A percentile compares a stretch with the other conserved stretches of the same genome.
Evolutionary conservation across 805 yeast species (phyloP).

Genomic region (Metschnikowia bowlesiae): DNA sequence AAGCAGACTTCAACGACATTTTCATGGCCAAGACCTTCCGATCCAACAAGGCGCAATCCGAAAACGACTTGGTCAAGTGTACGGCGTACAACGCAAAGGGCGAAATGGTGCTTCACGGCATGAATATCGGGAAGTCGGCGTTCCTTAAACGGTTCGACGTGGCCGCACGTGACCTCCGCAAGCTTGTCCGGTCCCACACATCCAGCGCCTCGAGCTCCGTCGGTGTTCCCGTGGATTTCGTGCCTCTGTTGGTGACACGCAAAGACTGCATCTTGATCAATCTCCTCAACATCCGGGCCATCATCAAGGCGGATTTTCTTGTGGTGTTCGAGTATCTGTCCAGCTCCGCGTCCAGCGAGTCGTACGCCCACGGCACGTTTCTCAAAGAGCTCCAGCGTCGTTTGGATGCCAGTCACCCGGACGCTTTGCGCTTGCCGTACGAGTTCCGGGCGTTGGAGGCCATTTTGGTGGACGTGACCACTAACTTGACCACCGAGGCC

Average conservation of each 20-base stretch:
- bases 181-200: constrained; percentile 35
- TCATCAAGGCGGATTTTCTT: constrained; percentile 49
- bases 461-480: constrained; percentile 72
- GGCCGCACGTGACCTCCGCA: constrained; percentile 56
- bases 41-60: constrained; percentile 17
- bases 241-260: constrained; percentile 51
- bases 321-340: constrained; percentile 40
- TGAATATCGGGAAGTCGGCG: constrained; percentile 40
- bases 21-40: constrained; percentile 17
- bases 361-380: constrained; percentile 42
- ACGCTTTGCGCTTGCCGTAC: constrained; percentile 53
- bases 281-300: constrained; percentile 47
- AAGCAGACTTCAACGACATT: constrained; percentile 11
- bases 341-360: constrained; percentile 33
- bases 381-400: constrained; percentile 39
- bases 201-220: constrained; percentile 2
- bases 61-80: constrained; percentile 41
- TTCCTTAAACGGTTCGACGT: constrained; percentile 44
- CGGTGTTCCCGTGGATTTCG: constrained; percentile 42
- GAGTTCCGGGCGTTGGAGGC: constrained; percentile 90
- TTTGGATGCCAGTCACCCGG: constrained; percentile 28
- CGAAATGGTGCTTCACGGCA: constrained; percentile 39
- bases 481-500: constrained; percentile 81
- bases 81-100: constrained; percentile 48
- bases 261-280: constrained; percentile 44